Base-by-base conservation (phyloP, 2,329 filamentous ascomycete species). In the Davidsoniella virescens region DNA sequence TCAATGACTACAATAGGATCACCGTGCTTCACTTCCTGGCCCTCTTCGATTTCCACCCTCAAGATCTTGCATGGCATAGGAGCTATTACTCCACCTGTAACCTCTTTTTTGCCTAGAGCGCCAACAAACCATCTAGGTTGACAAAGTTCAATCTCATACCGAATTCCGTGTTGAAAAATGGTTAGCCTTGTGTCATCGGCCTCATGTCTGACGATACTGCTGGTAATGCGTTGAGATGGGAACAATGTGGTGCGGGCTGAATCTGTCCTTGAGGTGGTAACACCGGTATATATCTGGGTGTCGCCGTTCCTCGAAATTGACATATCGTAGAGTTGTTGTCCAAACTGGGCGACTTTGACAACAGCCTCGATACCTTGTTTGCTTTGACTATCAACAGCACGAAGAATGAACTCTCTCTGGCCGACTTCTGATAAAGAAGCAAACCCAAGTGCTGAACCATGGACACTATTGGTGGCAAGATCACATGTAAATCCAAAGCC, bases 1-100 rank as follows among this genome's bases (percentile, higher is more conserved):
- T 88, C 84, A 59, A 88, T 87, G 1, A 96, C 87, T 10, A 96
- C 85, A 52, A 98, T 68, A 5, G 87, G 79, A 52, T 90, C 80
- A 43, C 90, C 88, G 67, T 90, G 93, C 61, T 80, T 79, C 14
- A 98, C 92, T 44, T 65, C 67, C 55, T 94, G 78, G 0, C 92
- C 92, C 57, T 87, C 87, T 25, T 73, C 67, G 0, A 95, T 87
- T 64, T 94, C 85, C 44, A 95, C 92, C 56, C 86, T 79, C 54
- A 98, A 67, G 25, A 98, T 82, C 68, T 96, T 96, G 67, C 92
- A 96, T 1, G 92, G 92, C 92, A 98, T 98, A 0, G 92, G 92
- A 18, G 92, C 87, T 20, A 85, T 72, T 1, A 96, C 87, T 49
- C 83, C 92, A 53, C 90, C 88, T 5, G 80, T 72, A 0, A 75